A percentile compares a stretch with the other conserved stretches of the same genome.
phyloP scores from a whole-genome alignment of 352 stramenopile species.

The Phytopythium delawarense region DNA sequence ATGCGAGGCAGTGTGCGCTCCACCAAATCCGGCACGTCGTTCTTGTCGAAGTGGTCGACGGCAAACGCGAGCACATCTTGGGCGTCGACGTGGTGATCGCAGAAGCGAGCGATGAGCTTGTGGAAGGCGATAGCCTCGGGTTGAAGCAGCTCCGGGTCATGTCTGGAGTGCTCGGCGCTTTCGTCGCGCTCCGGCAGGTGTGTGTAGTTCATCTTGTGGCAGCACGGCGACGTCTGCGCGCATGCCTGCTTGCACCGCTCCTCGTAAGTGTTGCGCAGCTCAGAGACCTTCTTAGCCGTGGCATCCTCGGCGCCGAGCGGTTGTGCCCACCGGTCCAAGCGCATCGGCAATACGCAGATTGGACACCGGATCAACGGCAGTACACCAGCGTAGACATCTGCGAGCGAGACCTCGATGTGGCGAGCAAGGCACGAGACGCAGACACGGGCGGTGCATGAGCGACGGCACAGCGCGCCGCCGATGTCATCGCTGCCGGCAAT shows the following conservation, averaged over 20 bases:
- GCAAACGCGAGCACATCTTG: too few species aligned
- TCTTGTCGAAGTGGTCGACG: too few species aligned
- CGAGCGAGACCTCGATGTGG: slow-evolving; percentile 24
- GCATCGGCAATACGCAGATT: slow-evolving; percentile 20
- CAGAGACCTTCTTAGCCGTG: background rate
- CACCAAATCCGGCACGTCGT: too few species aligned
- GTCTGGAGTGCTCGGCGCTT: background rate
- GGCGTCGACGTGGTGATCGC: background rate
- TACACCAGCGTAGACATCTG: slow-evolving; percentile 25
- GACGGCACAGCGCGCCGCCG: slow-evolving; percentile 17
- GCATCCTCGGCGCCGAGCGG: background rate
- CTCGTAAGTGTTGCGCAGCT: slow-evolving; percentile 10
- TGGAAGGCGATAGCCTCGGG: slow-evolving; percentile 13
- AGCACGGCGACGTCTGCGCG: slow-evolving; percentile 24
- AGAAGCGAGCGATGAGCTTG: slow-evolving; percentile 17
- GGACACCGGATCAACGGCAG: slow-evolving; percentile 27
- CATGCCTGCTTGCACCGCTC: slow-evolving; percentile 19
- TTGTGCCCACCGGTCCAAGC: slow-evolving; percentile 16
- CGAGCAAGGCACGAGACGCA: slow-evolving; percentile 19
- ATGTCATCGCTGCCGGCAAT: slow-evolving; percentile 3
- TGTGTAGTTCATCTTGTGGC: slow-evolving; percentile 28
- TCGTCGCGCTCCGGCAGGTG: slow-evolving; percentile 15
- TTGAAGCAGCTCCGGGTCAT: too few species aligned
- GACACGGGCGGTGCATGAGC: slow-evolving; percentile 15
- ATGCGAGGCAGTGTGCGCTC: slow-evolving; percentile 14